Conservation (phyloP, 805 yeast genomes). For the Candida ortonii region DNA sequence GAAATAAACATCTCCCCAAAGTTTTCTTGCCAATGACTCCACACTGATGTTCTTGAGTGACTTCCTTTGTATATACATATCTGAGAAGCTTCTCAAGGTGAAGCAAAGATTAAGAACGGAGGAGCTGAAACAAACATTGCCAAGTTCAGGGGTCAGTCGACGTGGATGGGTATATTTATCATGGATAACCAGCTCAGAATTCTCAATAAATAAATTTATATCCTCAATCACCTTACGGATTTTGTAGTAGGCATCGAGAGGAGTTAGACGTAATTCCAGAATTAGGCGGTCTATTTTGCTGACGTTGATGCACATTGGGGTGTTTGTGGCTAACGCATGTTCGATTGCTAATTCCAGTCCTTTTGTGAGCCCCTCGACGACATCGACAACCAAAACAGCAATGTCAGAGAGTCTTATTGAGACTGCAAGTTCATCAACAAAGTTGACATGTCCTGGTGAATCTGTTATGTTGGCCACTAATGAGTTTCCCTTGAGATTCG, state of each 20-base stretch:
- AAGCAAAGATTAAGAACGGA: constrained; percentile 61
- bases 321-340: constrained; percentile 46
- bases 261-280: constrained; percentile 73
- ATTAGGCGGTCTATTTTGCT: constrained; percentile 87
- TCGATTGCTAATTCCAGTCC: constrained; percentile 51
- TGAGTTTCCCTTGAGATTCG: constrained; percentile 52
- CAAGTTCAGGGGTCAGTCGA: constrained; percentile 55
- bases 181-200: constrained; percentile 22
- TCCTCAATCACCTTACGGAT: constrained; percentile 57
- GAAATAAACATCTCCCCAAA: constrained; percentile 79
- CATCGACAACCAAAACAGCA: constrained; percentile 71
- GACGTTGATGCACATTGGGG: constrained; percentile 58
- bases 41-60: constrained; percentile 24
- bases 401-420: constrained; percentile 63
- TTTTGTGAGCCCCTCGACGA: constrained; percentile 75
- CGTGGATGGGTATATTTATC: constrained; percentile 29
- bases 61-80: constrained; percentile 41
- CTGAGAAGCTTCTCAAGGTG: constrained; percentile 62
- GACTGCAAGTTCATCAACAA: constrained; percentile 67
- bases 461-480: constrained; percentile 65
- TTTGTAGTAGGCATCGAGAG: constrained; percentile 69
- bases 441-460: constrained; percentile 90
- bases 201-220: constrained; percentile 52
- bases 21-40: constrained; percentile 46
- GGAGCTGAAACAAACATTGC: constrained; percentile 77